These are phyloP conservation scores for Periconia macrospinosa DNA, from an alignment of 2,329 filamentous ascomycete genomes.

Conservation along the genomic window DNA sequence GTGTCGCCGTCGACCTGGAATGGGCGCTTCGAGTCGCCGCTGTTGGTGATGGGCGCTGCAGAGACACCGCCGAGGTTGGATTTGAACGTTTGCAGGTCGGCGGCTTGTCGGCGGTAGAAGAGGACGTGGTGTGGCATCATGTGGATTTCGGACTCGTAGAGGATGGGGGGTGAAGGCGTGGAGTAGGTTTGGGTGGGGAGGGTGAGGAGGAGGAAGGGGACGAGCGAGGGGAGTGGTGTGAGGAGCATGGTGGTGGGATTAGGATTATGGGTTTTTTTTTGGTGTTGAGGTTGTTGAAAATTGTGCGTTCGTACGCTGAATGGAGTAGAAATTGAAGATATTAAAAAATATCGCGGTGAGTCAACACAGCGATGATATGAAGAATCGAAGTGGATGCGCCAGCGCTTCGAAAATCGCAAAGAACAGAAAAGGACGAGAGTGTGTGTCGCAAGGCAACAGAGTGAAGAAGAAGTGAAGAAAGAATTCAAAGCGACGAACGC, in stretches of 20 bases:
- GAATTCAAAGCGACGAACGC: neutral
- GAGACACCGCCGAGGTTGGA: conserved; percentile 54
- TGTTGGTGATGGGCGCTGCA: conserved; percentile 54
- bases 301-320: neutral
- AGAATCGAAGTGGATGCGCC: neutral
- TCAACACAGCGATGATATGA: too few species aligned
- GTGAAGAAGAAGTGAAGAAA: neutral
- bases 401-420: neutral
- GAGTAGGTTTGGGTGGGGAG: conserved; percentile 23
- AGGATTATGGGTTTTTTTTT: neutral
- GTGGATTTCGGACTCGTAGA: conserved; percentile 25
- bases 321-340: neutral
- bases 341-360: too few species aligned
- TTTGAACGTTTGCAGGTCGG: conserved; percentile 42
- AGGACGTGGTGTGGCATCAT: conserved; percentile 35
- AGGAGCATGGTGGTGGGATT: conserved; percentile 12
- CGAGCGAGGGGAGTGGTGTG: conserved; percentile 14
- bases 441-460: neutral
- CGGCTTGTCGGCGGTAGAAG: conserved; percentile 32
- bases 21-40: conserved; percentile 52
- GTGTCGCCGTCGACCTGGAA: conserved; percentile 35
- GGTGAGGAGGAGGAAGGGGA: conserved; percentile 22
- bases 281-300: neutral
- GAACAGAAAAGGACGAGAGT: neutral
- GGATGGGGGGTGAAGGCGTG: conserved; percentile 26